Base-by-base conservation (phyloP, 1,284 basidiomycete genomes). In the Lentinus polychrous region DNA sequence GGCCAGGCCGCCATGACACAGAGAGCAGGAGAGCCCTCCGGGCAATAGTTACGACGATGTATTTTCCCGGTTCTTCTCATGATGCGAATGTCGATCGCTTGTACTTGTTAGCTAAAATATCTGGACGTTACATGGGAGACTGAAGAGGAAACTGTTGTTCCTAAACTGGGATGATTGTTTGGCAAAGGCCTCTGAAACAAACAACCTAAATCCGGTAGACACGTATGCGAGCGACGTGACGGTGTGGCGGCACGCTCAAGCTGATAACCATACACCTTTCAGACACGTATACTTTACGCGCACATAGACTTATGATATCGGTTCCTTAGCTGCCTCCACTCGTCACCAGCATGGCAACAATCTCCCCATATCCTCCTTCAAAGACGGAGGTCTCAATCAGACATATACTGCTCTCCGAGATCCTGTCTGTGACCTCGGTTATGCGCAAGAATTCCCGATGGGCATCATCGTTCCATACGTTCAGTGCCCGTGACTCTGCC, bases 391-490 rank as follows among this genome's bases (percentile, higher is more conserved):
- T 83, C 45, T 78, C 83, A 33, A 68, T 74, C 33, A 82, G 83
- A 52, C 90, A 94, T 75, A 79, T 94, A 41, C 66, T 95, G 22
- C 78, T 86, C 53, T 84, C 90, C 34, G 94, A 98, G 74, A 90
- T 97, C 55, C 77, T 94, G 48, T 78, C 91, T 10, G 90, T 99
- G 57, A 96, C 93, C 36, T 92, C 93, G 3, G 79, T 83, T n/a
- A 96, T 99, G 91, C 89, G 95, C 65, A 92, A 94, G 71, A 95
- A 95, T 68, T 91, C 92, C 43, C 82, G 93, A 44, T 95, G 93
- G 93, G 86, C 92, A 12, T 78, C 86, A 17, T 77, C 78, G 41
- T 73, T 78, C 36, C 76, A 81, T 59, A 75, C 77, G 42, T 72
- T 81, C 57, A 74, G 72, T 52, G 66, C 78, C 48, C 72, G 79